phyloP scores from a whole-genome alignment of 1,284 basidiomycete species.

The Apiotrichum laibachii region DNA sequence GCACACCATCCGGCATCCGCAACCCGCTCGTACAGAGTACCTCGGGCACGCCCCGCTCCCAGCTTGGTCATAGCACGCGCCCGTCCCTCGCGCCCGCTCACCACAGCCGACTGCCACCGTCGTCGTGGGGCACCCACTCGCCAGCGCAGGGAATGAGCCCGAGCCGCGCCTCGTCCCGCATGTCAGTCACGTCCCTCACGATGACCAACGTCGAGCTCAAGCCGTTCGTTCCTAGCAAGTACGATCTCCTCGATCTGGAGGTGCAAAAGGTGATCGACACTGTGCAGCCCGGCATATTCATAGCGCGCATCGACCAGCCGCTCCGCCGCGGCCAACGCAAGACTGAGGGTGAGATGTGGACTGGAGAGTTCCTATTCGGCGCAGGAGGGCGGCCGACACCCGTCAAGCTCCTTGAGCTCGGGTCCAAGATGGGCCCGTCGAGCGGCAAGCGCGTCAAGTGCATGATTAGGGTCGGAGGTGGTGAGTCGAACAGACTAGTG shows the following conservation, averaged over 20 bases:
- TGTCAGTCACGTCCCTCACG: conserved; percentile 17
- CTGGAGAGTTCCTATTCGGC: conserved; percentile 47
- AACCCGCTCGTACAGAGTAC: not conserved
- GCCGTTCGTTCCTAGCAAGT: conserved; percentile 40
- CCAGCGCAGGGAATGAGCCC: not conserved
- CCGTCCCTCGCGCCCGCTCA: conserved; percentile 13
- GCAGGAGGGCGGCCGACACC: conserved; percentile 30
- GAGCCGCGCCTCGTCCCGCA: conserved; percentile 30
- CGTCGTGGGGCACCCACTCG: conserved; percentile 35
- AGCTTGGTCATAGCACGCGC: not conserved
- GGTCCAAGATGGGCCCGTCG: conserved; percentile 14
- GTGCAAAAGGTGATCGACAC: conserved; percentile 31
- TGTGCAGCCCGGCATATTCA: conserved; percentile 29
- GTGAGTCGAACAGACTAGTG: conserved; percentile 7
- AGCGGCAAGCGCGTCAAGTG: conserved; percentile 31
- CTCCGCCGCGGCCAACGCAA: conserved; percentile 41
- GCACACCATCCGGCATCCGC: not conserved
- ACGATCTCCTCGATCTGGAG: conserved; percentile 43
- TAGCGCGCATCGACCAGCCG: conserved; percentile 40
- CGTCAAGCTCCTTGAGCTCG: conserved; percentile 41
- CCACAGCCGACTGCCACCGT: conserved; percentile 23
- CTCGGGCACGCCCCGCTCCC: not conserved
- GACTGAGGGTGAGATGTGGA: conserved; percentile 44
- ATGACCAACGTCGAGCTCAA: conserved; percentile 13
- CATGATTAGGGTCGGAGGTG: conserved; percentile 36